Evolutionary conservation across 306 rosid genomes (phyloP), one percentile per base, ranked within the genome.

Genomic region (Castanea mollissima): DNA sequence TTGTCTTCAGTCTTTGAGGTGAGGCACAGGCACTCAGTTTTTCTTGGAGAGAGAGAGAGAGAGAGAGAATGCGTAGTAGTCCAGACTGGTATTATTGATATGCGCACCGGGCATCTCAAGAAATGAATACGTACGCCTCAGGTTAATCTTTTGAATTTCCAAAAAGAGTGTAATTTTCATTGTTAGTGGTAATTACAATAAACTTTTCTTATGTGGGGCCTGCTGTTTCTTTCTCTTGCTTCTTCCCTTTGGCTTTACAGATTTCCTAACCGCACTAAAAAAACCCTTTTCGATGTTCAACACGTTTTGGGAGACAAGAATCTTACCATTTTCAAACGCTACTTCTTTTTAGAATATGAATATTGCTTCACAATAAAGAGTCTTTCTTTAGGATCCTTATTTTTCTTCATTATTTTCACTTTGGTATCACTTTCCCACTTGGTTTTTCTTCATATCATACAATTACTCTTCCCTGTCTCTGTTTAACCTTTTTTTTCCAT

Each of bases 51-150:
- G 27, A 25, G 27, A 25, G 34, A 52, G 83, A 65, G 52, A 69
- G 25, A 11, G 31, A 46, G 46, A 55, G 79, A 62, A 68, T 68
- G 80, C 83, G 74, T 83, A 75, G 78, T 60, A 4, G 41, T 75
- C 5, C 77, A 74, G 74, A 52, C 11, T 63, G 20, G 62, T 41
- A 62, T 74, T 49, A 74, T 23, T 74, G 78, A 73, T 83, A 57
- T 16, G 51, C 4, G 54, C 14, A 2, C 3, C 44, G 1, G 15
- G 25, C 21, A 72, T 49, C 55, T 49, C 55, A 67, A 31, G 85
- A 55, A 74, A 82, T 78, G 79, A 71, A 78, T 82, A 23, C 82
- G 82, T 82, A 78, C 69, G 11, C 13, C 29, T 11, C n/a, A 6
- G 82, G 63, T 16, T 41, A 16, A 68, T 46, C 20, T 35, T 67